Evolutionary conservation across 352 stramenopile species (phyloP).

Genomic region (Phytophthora sansomeana): DNA sequence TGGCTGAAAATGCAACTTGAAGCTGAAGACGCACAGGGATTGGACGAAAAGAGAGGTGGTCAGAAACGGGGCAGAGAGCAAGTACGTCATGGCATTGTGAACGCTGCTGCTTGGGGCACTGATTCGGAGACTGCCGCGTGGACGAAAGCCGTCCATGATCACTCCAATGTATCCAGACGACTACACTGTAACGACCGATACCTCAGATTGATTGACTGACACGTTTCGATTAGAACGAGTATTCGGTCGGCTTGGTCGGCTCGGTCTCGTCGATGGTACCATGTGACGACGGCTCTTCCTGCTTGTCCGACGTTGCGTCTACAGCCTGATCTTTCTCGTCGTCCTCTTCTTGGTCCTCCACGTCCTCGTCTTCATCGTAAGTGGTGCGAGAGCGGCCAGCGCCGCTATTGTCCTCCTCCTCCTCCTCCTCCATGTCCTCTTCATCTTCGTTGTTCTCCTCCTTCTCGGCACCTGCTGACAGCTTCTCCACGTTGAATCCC

Average conservation of each 20-base stretch:
- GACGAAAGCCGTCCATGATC: not conserved
- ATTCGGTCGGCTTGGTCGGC: conserved; percentile 13
- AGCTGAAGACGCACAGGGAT: conserved; percentile 10
- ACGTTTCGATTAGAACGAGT: conserved; percentile 19
- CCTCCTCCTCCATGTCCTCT: conserved; percentile 43
- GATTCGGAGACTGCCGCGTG: conserved; percentile 1
- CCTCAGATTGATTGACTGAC: not conserved
- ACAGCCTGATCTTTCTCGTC: conserved; percentile 30
- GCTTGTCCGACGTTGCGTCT: conserved; percentile 5
- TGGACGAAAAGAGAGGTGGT: conserved; percentile 11
- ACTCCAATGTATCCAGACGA: conserved; percentile 5
- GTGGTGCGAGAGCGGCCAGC: conserved; percentile 19
- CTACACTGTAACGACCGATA: not conserved
- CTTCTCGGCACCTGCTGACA: conserved; percentile 17
- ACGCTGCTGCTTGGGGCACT: not conserved
- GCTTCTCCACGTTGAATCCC: conserved; percentile 21
- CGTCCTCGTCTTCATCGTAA: conserved; percentile 36
- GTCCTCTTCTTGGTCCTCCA: conserved; percentile 32
- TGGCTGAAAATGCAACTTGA: conserved; percentile 29
- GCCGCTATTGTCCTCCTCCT: conserved; percentile 33
- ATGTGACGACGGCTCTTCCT: conserved; percentile 1
- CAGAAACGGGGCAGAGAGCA: conserved; percentile 7
- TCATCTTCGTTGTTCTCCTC: conserved; percentile 53
- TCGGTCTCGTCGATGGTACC: conserved; percentile 1
- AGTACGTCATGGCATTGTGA: conserved; percentile 21